Conservation (phyloP, 2,329 filamentous ascomycete species). For the Colletotrichum simmondsii region DNA sequence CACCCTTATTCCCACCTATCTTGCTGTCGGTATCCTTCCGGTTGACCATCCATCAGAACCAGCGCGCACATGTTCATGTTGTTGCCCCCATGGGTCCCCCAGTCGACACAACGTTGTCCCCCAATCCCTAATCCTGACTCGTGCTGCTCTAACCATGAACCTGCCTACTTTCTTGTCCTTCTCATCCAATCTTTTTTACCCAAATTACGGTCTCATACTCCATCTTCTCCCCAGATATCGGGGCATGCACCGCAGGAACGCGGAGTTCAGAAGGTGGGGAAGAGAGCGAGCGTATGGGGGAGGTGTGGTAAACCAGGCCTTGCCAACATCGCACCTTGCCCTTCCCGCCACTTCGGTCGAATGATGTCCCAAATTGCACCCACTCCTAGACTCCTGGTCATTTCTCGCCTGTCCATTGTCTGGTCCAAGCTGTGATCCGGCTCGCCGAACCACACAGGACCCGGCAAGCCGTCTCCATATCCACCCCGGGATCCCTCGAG, state of each 20-base stretch:
- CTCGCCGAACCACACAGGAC: neutral
- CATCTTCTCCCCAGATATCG: neutral
- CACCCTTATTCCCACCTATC: slow-evolving; percentile 2
- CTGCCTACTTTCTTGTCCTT: neutral
- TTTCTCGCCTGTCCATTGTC: neutral
- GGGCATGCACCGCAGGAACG: neutral
- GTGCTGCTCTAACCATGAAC: slow-evolving; percentile 18
- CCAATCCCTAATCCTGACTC: slow-evolving; percentile 14
- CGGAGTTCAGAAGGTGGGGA: neutral
- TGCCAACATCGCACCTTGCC: neutral
- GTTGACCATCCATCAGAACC: neutral
- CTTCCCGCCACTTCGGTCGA: slow-evolving; percentile 20
- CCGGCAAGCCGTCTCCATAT: neutral
- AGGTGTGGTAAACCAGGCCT: neutral
- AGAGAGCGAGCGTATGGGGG: neutral
- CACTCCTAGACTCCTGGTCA: neutral
- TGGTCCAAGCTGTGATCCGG: neutral
- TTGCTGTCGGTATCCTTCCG: neutral
- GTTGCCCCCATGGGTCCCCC: slow-evolving; percentile 3
- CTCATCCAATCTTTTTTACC: neutral
- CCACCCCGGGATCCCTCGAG: neutral
- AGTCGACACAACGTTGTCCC: slow-evolving; percentile 5
- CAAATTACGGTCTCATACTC: neutral
- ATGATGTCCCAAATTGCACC: slow-evolving; percentile 21
- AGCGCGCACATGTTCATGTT: neutral